These are phyloP conservation scores for Begonia loranthoides DNA, from an alignment of 306 rosid species.

Conservation along the genomic window DNA sequence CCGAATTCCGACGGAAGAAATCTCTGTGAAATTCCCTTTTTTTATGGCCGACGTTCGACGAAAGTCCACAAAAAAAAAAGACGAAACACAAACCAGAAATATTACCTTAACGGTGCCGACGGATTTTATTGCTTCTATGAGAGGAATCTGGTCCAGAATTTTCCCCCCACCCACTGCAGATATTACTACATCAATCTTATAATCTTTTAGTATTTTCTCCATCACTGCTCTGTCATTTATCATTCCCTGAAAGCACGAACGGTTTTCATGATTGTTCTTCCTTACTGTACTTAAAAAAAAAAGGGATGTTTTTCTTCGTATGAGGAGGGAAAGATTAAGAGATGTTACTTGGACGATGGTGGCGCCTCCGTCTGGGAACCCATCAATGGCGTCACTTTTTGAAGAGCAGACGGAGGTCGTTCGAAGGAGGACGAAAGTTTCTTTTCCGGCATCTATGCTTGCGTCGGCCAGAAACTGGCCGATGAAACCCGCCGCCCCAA, in stretches of 20 bases:
- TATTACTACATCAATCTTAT: conserved; percentile 36
- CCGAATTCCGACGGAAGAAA: conserved; percentile 69
- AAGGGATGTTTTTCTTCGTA: no score
- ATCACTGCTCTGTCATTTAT: conserved; percentile 26
- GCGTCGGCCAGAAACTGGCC: conserved; percentile 48
- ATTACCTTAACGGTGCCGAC: conserved; percentile 41
- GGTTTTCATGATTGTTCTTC: neutral
- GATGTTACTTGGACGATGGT: conserved; percentile 24
- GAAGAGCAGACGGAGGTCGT: conserved; percentile 15
- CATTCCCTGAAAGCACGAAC: conserved; percentile 24
- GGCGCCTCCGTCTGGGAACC: conserved; percentile 49
- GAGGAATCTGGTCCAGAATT: conserved; percentile 30
- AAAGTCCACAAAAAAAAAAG: no score
- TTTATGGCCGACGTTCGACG: no score
- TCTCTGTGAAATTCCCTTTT: conserved; percentile 21
- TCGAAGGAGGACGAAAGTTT: conserved; percentile 36
- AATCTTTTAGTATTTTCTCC: conserved; percentile 39
- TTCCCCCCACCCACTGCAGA: conserved; percentile 37
- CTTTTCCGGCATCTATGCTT: conserved; percentile 24
- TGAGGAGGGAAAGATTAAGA: neutral
- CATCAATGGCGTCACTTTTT: conserved; percentile 17
- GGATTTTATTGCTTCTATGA: conserved; percentile 39
- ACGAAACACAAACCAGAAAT: no score
- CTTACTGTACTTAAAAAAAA: no score
- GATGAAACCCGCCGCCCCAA: conserved; percentile 57